Evolutionary conservation across 2,329 filamentous ascomycete species (phyloP).

Genomic region (Trichoderma koningii): DNA sequence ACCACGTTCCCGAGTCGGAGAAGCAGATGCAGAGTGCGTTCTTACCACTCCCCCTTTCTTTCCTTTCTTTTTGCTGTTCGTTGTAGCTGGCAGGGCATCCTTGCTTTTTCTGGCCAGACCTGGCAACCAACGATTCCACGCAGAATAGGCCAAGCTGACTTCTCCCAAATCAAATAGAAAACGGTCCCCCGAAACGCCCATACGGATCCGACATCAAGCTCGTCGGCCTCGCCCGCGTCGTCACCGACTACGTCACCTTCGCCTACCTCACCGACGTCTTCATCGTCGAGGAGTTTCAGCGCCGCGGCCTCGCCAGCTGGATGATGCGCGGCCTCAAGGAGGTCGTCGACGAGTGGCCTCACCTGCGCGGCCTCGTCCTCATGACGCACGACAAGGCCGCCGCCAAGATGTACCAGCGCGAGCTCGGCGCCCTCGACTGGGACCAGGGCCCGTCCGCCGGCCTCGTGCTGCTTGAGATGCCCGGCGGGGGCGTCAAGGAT

Average conservation of each 20-base stretch:
- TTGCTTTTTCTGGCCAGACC: neutral
- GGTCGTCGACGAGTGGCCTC: conserved; percentile 56
- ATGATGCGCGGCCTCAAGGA: conserved; percentile 63
- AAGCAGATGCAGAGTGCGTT: conserved; percentile 44
- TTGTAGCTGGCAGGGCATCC: too few species aligned
- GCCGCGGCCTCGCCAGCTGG: conserved; percentile 65
- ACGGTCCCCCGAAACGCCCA: conserved; percentile 37
- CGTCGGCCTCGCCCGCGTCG: conserved; percentile 53
- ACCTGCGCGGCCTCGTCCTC: conserved; percentile 61
- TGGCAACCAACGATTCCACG: neutral
- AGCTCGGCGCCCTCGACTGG: conserved; percentile 50
- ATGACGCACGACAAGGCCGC: conserved; percentile 49
- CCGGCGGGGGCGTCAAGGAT: conserved; percentile 42
- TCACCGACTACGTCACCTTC: conserved; percentile 70
- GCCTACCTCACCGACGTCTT: conserved; percentile 71
- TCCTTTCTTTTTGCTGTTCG: neutral
- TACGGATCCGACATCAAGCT: conserved; percentile 40
- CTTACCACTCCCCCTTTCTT: conserved; percentile 32
- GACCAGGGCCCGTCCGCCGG: conserved; percentile 46
- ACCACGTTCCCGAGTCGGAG: conserved; percentile 46
- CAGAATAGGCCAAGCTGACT: neutral
- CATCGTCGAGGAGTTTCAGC: conserved; percentile 60
- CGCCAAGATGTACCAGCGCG: conserved; percentile 50
- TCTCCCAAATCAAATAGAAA: conserved; percentile 32
- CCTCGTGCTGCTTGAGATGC: conserved; percentile 47